These are phyloP conservation scores for Leishmania arabica DNA, from an alignment of 208 protist species.

Conservation along the genomic window DNA sequence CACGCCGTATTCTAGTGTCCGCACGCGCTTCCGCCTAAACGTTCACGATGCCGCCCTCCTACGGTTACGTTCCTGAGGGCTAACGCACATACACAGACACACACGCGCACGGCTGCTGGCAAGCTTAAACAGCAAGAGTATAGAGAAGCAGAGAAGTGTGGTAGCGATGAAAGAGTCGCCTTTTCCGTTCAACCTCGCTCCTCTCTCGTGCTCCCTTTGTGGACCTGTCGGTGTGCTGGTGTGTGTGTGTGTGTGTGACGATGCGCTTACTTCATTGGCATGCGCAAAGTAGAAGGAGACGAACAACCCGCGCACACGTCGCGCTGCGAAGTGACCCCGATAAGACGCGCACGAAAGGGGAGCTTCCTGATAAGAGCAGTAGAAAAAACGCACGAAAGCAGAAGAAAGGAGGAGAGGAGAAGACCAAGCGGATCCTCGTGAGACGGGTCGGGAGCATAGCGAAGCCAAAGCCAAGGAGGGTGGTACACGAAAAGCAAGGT, in stretches of 20 bases:
- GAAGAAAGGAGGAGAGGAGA: background rate
- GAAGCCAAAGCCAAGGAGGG: background rate
- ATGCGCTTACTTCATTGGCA: background rate
- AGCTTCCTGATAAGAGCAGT: background rate
- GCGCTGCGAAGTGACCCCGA: background rate
- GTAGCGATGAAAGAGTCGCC: background rate
- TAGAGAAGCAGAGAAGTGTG: background rate
- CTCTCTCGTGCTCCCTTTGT: background rate
- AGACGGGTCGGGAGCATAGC: background rate
- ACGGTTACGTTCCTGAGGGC: background rate
- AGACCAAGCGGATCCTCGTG: background rate
- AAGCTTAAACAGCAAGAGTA: background rate
- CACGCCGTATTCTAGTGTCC: background rate
- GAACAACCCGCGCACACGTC: background rate
- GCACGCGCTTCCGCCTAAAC: background rate
- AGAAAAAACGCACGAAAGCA: background rate
- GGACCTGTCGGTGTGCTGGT: background rate
- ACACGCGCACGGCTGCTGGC: background rate
- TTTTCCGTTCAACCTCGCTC: background rate
- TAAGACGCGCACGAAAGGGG: background rate
- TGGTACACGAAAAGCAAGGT: background rate
- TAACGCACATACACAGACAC: background rate
- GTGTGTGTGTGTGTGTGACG: background rate
- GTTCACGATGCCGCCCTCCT: background rate
- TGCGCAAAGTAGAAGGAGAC: background rate